Conservation (phyloP, 345 rosid genomes). For the Draba incana region DNA sequence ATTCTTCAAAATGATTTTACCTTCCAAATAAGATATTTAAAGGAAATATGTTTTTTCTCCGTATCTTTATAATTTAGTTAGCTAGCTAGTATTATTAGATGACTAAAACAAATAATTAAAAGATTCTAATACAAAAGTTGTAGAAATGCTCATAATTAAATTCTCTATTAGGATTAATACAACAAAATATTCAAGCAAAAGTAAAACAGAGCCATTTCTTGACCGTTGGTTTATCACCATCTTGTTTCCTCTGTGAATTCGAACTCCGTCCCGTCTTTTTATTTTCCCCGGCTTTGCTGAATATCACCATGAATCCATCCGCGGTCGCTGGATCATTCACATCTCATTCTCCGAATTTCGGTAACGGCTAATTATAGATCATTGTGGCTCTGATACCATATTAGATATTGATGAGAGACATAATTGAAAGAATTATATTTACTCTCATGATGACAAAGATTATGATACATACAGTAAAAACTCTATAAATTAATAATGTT, state of each 20-base stretch:
- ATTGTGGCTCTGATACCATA: conserved; percentile 42
- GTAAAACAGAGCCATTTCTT: conserved; percentile 51
- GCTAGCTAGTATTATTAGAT: too few species aligned
- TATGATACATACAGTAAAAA: too few species aligned
- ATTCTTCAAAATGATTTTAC: too few species aligned
- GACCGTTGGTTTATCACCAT: conserved; percentile 36
- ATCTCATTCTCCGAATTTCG: conserved; percentile 55
- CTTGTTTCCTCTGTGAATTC: conserved; percentile 41
- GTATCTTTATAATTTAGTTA: too few species aligned
- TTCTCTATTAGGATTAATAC: background rate
- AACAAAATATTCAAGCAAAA: conserved; percentile 27
- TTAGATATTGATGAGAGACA: background rate
- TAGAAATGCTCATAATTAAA: conserved; percentile 12
- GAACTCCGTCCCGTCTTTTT: conserved; percentile 44
- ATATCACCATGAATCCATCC: conserved; percentile 51
- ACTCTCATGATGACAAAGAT: too few species aligned
- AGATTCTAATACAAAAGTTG: conserved; percentile 15
- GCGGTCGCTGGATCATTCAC: conserved; percentile 54
- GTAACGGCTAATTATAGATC: conserved; percentile 31
- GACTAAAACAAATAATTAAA: background rate
- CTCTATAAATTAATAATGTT: too few species aligned
- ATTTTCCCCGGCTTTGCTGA: conserved; percentile 51
- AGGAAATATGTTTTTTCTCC: too few species aligned
- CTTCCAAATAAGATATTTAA: too few species aligned
- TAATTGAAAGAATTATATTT: background rate